Evolutionary conservation across 805 yeast species (phyloP).

Genomic region (Vanderwaltozyma tropicalis): DNA sequence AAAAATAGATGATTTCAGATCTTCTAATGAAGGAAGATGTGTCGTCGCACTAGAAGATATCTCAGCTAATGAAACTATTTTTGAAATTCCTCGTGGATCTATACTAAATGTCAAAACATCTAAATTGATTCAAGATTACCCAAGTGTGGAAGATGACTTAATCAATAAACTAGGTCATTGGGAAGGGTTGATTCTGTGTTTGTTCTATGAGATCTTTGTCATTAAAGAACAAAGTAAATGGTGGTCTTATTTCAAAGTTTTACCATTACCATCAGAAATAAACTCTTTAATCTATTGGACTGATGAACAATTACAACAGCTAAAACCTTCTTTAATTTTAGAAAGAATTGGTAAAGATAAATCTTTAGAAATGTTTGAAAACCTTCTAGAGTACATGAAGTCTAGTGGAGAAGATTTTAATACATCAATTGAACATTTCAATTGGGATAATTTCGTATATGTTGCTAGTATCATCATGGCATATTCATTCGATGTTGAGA

Average conservation of each 20-base stretch:
- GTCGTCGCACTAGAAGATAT: constrained; percentile 57
- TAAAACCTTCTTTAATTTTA: constrained; percentile 63
- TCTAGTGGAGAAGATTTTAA: constrained; percentile 27
- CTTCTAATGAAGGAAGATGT: constrained; percentile 63
- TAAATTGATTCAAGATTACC: constrained; percentile 31
- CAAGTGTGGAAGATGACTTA: constrained; percentile 23
- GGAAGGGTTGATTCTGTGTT: constrained; percentile 63
- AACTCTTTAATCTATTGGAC: constrained; percentile 76
- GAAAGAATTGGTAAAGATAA: constrained; percentile 59
- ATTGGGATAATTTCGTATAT: constrained; percentile 51
- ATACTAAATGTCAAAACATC: constrained; percentile 54
- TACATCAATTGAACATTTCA: constrained; percentile 24
- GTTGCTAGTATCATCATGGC: constrained; percentile 80
- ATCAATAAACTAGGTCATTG: constrained; percentile 46
- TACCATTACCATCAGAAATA: constrained; percentile 45
- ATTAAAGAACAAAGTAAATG: constrained; percentile 44
- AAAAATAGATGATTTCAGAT: constrained; percentile 49
- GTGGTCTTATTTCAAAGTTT: constrained; percentile 58
- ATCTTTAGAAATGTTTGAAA: constrained; percentile 51
- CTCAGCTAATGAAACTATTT: constrained; percentile 49
- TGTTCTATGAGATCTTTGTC: constrained; percentile 49
- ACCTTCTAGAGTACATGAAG: constrained; percentile 17
- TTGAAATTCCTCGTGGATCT: constrained; percentile 52
- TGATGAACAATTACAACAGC: constrained; percentile 41
- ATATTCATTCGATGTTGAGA: constrained; percentile 78